Conservation (phyloP, 1,284 basidiomycete species). For the Rhodotorula sp. region DNA sequence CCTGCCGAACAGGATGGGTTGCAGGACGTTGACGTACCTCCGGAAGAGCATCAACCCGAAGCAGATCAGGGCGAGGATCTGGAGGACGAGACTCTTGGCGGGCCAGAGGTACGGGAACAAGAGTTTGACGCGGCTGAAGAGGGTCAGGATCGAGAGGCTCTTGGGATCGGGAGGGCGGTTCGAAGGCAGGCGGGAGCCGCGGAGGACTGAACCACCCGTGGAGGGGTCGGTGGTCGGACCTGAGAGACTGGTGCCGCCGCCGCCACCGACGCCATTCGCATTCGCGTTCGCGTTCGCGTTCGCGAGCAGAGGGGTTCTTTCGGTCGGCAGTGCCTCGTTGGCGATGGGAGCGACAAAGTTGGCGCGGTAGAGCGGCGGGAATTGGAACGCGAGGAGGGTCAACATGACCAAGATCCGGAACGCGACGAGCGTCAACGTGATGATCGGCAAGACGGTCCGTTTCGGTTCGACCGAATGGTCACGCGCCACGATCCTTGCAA, state of each 20-base stretch:
- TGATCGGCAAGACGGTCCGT: slow-evolving; percentile 13
- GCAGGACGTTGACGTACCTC: slow-evolving; percentile 68
- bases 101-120: slow-evolving; percentile 82
- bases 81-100: slow-evolving; percentile 62
- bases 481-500: slow-evolving; percentile 23
- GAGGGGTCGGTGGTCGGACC: not conserved
- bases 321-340: slow-evolving; percentile 4
- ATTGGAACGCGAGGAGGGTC: slow-evolving; percentile 28
- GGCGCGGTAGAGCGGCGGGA: slow-evolving; percentile 24
- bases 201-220: slow-evolving; percentile 16
- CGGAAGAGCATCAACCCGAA: slow-evolving; percentile 36
- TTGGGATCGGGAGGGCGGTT: slow-evolving; percentile 36
- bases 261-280: slow-evolving; percentile 2
- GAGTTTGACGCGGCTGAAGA: slow-evolving; percentile 38
- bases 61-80: slow-evolving; percentile 59
- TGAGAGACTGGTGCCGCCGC: not conserved
- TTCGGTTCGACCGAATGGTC: slow-evolving; percentile 4
- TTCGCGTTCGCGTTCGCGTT: not conserved
- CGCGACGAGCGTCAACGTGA: slow-evolving; percentile 26
- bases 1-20: slow-evolving; percentile 70
- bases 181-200: slow-evolving; percentile 24
- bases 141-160: slow-evolving; percentile 31
- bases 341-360: slow-evolving; percentile 2
- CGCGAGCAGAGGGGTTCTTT: slow-evolving; percentile 27
- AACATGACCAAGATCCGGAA: slow-evolving; percentile 31